A percentile compares a stretch with the other conserved stretches of the same genome.
Evolutionary conservation across 805 yeast species (phyloP).

Genomic region (Zygoascus tannicola): DNA sequence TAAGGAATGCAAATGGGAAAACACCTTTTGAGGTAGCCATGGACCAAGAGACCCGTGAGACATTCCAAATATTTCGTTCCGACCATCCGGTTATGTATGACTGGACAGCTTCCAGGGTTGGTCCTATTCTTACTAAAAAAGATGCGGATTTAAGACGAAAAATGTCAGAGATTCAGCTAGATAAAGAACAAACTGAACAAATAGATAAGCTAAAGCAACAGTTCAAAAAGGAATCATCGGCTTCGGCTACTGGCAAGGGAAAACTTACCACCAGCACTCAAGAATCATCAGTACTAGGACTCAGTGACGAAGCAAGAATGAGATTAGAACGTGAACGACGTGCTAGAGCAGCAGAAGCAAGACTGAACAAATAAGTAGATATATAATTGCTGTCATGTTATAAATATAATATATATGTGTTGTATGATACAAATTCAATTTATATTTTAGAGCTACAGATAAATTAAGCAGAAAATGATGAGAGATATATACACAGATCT

Average conservation of each 20-base stretch:
- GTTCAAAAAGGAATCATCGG: conserved; percentile 20
- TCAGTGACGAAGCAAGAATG: conserved; percentile 65
- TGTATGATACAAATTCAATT: no score
- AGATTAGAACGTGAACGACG: conserved; percentile 86
- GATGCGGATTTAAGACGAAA: conserved; percentile 24
- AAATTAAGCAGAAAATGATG: conserved; percentile 13
- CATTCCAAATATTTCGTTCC: conserved; percentile 65
- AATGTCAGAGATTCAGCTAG: conserved; percentile 15
- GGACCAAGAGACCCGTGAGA: conserved; percentile 31
- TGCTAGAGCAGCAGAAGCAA: conserved; percentile 93
- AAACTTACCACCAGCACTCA: conserved; percentile 16
- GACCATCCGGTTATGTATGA: conserved; percentile 56
- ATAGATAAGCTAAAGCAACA: conserved; percentile 75
- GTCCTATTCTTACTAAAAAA: conserved; percentile 36
- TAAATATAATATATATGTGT: no score
- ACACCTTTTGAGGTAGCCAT: conserved; percentile 62
- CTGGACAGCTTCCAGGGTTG: conserved; percentile 63
- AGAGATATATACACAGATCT: conserved; percentile 1
- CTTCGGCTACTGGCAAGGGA: conserved; percentile 4
- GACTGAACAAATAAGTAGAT: no score
- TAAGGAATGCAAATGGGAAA: conserved; percentile 43
- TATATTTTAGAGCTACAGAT: no score
- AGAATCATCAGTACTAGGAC: conserved; percentile 32
- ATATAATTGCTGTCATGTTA: no score
- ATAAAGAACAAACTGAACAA: conserved; percentile 37